These are phyloP conservation scores for Aspergillus spinulosporus DNA, from an alignment of 2,329 filamentous ascomycete genomes.

Conservation along the genomic window DNA sequence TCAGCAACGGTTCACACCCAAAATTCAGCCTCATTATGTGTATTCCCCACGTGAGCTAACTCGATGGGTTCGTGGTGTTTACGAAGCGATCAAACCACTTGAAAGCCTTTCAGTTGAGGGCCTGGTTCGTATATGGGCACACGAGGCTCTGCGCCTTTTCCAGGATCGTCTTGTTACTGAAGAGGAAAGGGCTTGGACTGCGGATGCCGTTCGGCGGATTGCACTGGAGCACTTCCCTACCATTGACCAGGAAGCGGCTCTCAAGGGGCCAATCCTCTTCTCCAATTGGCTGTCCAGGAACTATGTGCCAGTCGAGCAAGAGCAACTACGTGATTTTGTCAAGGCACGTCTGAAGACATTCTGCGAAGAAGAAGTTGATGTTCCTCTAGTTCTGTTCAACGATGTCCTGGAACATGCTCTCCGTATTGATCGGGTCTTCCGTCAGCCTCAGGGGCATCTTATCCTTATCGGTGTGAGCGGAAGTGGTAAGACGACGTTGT, in stretches of 20 bases:
- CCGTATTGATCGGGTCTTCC: constrained; percentile 96
- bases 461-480: constrained; percentile 98
- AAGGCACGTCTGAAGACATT: constrained; percentile 97
- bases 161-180: constrained; percentile 94
- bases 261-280: constrained; percentile 92
- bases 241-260: constrained; percentile 85
- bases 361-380: constrained; percentile 98
- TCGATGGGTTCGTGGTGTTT: constrained; percentile 94
- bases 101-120: constrained; percentile 87
- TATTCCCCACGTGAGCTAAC: constrained; percentile 99
- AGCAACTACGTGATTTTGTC: constrained; percentile 93
- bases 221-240: constrained; percentile 91
- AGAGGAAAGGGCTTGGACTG: constrained; percentile 93
- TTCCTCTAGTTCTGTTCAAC: constrained; percentile 98
- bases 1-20: constrained; percentile 88
- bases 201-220: constrained; percentile 80
- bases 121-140: constrained; percentile 94
- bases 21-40: constrained; percentile 98
- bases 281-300: constrained; percentile 99
- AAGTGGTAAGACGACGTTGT: constrained; percentile 96
- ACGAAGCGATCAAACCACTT: constrained; percentile 91
- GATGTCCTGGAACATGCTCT: constrained; percentile 97
- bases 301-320: constrained; percentile 93
- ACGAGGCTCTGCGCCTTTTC: constrained; percentile 93
- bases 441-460: constrained; percentile 95